phyloP scores from a whole-genome alignment of 2,329 filamentous ascomycete species.

The Blastomyces percursus region DNA sequence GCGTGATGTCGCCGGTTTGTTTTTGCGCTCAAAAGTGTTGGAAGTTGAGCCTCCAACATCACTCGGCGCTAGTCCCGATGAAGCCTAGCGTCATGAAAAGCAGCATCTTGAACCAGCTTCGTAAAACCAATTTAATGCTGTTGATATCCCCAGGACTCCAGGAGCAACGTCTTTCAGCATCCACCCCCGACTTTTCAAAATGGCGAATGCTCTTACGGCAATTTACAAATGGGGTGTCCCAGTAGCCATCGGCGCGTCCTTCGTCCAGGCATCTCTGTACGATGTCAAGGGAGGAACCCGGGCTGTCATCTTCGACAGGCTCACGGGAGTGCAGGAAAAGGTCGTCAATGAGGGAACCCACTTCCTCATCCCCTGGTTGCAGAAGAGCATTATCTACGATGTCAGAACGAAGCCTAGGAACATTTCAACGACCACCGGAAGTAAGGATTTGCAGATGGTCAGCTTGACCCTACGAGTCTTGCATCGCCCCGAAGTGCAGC shows the following conservation, averaged over 20 bases:
- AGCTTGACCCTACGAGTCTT: conserved; percentile 92
- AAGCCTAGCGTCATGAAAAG: conserved; percentile 24
- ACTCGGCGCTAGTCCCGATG: conserved; percentile 28
- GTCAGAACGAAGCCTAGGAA: conserved; percentile 95
- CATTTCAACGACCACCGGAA: conserved; percentile 93
- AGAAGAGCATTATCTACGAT: conserved; percentile 89
- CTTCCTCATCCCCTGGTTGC: conserved; percentile 91
- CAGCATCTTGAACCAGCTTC: conserved; percentile 14
- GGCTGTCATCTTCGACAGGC: conserved; percentile 94
- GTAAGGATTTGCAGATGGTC: conserved; percentile 99
- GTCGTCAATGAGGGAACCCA: conserved; percentile 96
- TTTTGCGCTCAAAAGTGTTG: conserved; percentile 18
- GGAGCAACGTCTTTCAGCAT: conserved; percentile 8
- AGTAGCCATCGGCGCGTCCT: conserved; percentile 53
- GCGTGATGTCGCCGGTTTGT: conserved; percentile 14
- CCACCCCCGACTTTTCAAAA: conserved; percentile 20
- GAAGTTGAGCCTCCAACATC: conserved; percentile 13
- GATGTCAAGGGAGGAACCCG: conserved; percentile 91
- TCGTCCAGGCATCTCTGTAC: conserved; percentile 73
- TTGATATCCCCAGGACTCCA: neutral
- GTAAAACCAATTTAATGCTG: conserved; percentile 6
- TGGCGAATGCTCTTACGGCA: conserved; percentile 37
- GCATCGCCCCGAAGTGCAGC: conserved; percentile 85
- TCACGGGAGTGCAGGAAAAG: conserved; percentile 82
- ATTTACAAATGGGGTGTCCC: conserved; percentile 52